Base-by-base conservation (phyloP, 1,284 basidiomycete species). In the Ceratobasidium sp. region DNA sequence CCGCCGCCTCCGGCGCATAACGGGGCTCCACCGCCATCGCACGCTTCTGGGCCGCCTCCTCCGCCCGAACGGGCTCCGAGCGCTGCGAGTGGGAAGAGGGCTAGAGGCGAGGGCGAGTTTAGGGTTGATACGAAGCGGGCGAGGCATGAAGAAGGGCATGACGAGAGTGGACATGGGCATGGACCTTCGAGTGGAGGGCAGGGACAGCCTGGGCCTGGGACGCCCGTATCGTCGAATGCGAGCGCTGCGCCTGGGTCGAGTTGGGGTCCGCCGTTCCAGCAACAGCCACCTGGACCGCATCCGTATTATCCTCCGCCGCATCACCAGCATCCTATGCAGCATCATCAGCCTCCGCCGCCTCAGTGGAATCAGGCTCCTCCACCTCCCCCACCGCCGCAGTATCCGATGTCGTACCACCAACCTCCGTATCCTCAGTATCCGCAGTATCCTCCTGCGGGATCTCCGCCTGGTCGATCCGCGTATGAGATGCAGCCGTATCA, bases 31-130 rank as follows among this genome's bases (percentile, higher is more conserved):
- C 36, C 36, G 36, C 36, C 36, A 11, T 41, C 19, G 4, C 50
- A 54, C 47, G 73, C 60, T 50, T 72, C 76, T 24, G 74, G 76
- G 2, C 75, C 76, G 48, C 78, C 76, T 60, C 74, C 81, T 77
- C 19, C 53, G 76, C n/a, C 78, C 59, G 53, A 56, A 76, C 24
- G 77, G 76, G 2, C 56, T 80, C 74, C 60, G 81, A 78, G 73
- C 76, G n/a, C 77, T 76, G 19, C 77, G 79, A 54, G 75, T 51
- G 27, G 79, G 80, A 74, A 80, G 79, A 57, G 79, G 80, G 6
- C 80, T 75, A 51, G 78, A 72, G 27, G 41, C 9, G 67, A 60
- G 45, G 56, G 27, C 44, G 67, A 72, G 41, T 72, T 72, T 72
- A 72, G 67, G 54, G 48, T 63, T 5, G 67, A 72, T 17, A 11